These are phyloP conservation scores for Globisporangium cederbergense DNA, from an alignment of 352 stramenopile genomes.

Conservation along the genomic window DNA sequence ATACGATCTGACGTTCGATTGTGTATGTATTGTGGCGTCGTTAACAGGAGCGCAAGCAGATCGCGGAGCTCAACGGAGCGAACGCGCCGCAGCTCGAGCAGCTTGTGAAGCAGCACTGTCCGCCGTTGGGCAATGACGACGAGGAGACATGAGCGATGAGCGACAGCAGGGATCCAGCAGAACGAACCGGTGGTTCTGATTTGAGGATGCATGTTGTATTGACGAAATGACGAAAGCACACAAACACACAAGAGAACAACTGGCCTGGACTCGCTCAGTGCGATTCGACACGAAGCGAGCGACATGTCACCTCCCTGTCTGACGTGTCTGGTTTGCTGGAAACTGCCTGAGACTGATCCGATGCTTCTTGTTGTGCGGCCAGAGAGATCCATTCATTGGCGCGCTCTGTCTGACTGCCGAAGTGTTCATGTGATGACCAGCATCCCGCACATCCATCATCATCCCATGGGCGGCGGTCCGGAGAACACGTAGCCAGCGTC, in stretches of 20 bases:
- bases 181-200: neutral
- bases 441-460: neutral
- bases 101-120: slow-evolving; percentile 59
- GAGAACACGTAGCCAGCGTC: slow-evolving; percentile 57
- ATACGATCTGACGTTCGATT: neutral
- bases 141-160: slow-evolving; percentile 34
- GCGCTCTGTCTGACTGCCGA: neutral
- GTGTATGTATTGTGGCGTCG: slow-evolving; percentile 2
- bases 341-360: neutral
- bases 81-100: slow-evolving; percentile 64
- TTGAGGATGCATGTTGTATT: neutral
- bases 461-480: slow-evolving; percentile 13
- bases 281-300: neutral
- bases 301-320: neutral
- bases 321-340: neutral
- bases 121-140: slow-evolving; percentile 44
- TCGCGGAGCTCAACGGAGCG: slow-evolving; percentile 53
- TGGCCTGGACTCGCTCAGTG: neutral
- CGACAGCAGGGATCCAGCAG: neutral
- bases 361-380: neutral
- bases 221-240: slow-evolving; percentile 4
- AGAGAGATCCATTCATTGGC: neutral
- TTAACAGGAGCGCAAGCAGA: slow-evolving; percentile 46
- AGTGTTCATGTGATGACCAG: neutral
- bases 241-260: neutral